A percentile compares a stretch with the other conserved stretches of the same genome.
These are phyloP conservation scores for Eimeria mitis DNA, from an alignment of 169 alveolate genomes.

Conservation along the genomic window DNA sequence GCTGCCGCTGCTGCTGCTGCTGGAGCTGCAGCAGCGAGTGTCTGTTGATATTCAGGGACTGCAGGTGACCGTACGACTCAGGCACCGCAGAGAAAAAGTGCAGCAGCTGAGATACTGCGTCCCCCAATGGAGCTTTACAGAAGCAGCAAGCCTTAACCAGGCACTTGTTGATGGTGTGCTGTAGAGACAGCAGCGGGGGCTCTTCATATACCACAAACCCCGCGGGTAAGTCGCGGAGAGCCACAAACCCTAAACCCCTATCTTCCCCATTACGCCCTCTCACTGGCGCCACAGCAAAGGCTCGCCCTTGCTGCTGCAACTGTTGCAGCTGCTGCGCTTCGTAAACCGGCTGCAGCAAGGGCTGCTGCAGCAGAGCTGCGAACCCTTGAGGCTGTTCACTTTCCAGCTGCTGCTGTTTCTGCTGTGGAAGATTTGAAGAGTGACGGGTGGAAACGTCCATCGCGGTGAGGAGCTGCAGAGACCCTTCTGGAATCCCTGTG, in stretches of 20 bases:
- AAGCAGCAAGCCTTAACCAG: constrained; percentile 52
- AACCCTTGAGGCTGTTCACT: neutral
- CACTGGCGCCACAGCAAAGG: constrained; percentile 58
- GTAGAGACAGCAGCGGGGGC: constrained; percentile 24
- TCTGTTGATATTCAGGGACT: constrained; percentile 17
- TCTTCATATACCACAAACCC: constrained; percentile 51
- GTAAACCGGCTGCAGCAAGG: constrained; percentile 23
- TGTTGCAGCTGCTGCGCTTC: constrained; percentile 28
- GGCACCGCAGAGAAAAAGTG: constrained; percentile 51
- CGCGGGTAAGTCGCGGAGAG: constrained; percentile 26
- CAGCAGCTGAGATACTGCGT: constrained; percentile 23
- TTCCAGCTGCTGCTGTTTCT: constrained; percentile 7
- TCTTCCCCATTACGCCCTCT: constrained; percentile 24
- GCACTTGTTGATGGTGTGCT: constrained; percentile 53
- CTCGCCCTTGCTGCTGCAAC: constrained; percentile 54
- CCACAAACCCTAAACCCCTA: constrained; percentile 60
- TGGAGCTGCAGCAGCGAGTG: constrained; percentile 20
- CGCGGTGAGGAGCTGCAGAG: neutral
- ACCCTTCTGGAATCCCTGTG: neutral
- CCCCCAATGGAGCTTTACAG: constrained; percentile 28
- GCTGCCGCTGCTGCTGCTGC: neutral
- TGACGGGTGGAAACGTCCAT: neutral
- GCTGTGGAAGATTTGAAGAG: neutral
- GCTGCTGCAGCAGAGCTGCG: constrained; percentile 48
- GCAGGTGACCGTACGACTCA: neutral